Conservation (phyloP, 2,329 filamentous ascomycete genomes). For the Phaeosphaeria sp. region DNA sequence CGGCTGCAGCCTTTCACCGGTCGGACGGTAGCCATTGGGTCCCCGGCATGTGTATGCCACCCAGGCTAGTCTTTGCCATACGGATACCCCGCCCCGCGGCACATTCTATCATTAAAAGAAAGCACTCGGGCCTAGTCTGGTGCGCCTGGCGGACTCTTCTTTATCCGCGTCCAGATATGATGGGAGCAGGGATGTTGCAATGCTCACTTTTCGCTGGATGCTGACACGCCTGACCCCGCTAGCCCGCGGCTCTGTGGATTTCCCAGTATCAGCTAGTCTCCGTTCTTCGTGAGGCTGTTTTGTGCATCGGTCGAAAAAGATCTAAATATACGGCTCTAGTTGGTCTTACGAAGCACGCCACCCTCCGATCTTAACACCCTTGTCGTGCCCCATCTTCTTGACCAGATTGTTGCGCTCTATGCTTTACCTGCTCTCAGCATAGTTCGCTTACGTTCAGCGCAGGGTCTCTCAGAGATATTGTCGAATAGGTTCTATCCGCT, state of each 20-base stretch:
- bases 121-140: constrained; percentile 16
- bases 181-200: constrained; percentile 8
- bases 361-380: constrained; percentile 13
- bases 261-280: constrained; percentile 22
- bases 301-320: constrained; percentile 15
- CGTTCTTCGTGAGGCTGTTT: constrained; percentile 22
- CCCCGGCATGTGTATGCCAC: neutral
- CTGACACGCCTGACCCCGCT: constrained; percentile 15
- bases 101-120: constrained; percentile 25
- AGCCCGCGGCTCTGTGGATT: constrained; percentile 14
- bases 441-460: neutral
- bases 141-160: constrained; percentile 10
- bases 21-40: constrained; percentile 8
- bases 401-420: neutral
- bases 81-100: constrained; percentile 32
- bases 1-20: constrained; percentile 24
- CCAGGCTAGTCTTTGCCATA: constrained; percentile 13
- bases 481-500: neutral
- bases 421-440: neutral
- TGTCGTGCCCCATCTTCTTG: constrained; percentile 16
- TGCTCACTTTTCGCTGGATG: constrained; percentile 14
- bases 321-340: constrained; percentile 15
- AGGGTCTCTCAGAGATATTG: neutral
- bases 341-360: constrained; percentile 17
- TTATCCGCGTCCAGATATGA: constrained; percentile 13